These are phyloP conservation scores for Morella rubra DNA, from an alignment of 306 rosid species.

Conservation along the genomic window DNA sequence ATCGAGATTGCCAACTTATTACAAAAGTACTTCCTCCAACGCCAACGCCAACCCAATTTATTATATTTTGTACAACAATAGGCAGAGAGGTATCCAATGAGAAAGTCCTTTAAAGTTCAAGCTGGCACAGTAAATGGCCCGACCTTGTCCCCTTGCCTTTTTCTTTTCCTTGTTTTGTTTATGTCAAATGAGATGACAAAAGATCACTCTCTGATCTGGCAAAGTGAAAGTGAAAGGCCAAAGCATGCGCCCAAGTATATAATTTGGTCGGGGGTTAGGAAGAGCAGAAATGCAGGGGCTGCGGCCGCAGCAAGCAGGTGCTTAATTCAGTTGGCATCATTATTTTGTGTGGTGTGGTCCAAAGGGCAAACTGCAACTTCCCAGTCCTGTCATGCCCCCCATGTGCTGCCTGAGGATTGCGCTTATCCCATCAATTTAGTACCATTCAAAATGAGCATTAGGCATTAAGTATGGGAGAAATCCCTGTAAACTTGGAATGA, in stretches of 20 bases:
- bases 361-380: background rate
- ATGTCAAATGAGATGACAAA: conserved; percentile 8
- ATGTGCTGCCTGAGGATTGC: background rate
- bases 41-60: background rate
- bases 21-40: background rate
- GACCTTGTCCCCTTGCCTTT: background rate
- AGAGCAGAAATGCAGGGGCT: conserved; percentile 3
- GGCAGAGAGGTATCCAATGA: background rate
- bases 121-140: conserved; percentile 1
- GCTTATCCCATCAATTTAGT: too few relatives aligned
- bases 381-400: background rate
- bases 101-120: conserved; percentile 2
- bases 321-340: background rate
- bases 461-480: background rate
- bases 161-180: background rate
- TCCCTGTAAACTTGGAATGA: too few relatives aligned
- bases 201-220: conserved; percentile 11
- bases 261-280: background rate
- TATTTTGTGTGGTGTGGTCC: background rate
- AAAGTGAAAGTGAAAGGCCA: background rate
- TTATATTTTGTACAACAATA: background rate
- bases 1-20: conserved; percentile 1
- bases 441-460: background rate
- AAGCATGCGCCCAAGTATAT: conserved; percentile 8
- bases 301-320: background rate